Evolutionary conservation across 331 rosid genomes (phyloP), one percentile per base, ranked within the genome.

Genomic region (Phaseolus coccineus): DNA sequence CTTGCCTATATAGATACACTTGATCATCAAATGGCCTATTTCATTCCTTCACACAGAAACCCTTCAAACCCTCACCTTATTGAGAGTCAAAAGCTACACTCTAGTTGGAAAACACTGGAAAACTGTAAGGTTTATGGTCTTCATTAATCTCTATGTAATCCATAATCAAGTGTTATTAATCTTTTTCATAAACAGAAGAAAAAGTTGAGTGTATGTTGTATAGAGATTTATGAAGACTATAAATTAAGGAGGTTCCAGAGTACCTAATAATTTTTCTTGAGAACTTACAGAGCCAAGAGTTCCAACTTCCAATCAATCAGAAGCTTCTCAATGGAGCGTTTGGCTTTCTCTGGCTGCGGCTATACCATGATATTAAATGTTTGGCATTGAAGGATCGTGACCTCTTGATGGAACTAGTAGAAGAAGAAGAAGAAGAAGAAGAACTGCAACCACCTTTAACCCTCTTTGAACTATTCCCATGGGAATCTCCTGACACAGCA

Each of bases 311-410:
- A 53, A 13, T 4, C 4, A 6, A 67, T 86, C 85, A 86, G 71
- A 86, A 86, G 89, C 89, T 86, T 83, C 85, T 83, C 1, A 74
- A 24, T 11, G 81, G 77, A 80, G 42, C 58, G 56, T 59, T 80
- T 8, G 83, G 44, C 73, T 86, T 86, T 80, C 79, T 87, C 66
- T 87, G 80, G 57, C 81, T 77, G 15, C 84, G 74, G 30, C 80
- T 8, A 56, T 86, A 47, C 85, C 78, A 55, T 0, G 87, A 56
- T 3, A 69, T 4, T 5, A 83, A 4, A 13, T 80, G 71, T 61
- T 73, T 86, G 1, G 85, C 87, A 80, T 47, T 83, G 65, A 52
- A 80, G 25, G 90, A 87, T 1, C 84, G 37, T 27, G 89, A 80
- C 76, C 87, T 83, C 57, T 83, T 83, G 81, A 86, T 81, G 1